Evolutionary conservation across 2,329 filamentous ascomycete genomes (phyloP).

Genomic region (Xylariaceae sp.): DNA sequence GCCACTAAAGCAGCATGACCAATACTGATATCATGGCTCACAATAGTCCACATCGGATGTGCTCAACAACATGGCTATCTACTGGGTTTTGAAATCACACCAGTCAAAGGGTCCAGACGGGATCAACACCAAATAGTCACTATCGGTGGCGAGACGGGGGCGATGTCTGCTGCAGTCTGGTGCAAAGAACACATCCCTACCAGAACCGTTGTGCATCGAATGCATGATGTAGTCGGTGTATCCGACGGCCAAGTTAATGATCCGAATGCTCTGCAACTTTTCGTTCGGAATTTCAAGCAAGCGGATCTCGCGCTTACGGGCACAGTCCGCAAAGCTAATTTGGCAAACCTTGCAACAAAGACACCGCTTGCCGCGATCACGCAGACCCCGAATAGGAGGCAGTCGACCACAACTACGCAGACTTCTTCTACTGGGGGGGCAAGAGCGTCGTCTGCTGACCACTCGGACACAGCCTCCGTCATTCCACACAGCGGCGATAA

Average conservation of each 20-base stretch:
- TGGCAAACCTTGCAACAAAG: conserved; percentile 63
- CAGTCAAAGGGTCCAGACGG: conserved; percentile 82
- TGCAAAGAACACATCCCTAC: conserved; percentile 81
- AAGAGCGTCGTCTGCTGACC: conserved; percentile 21
- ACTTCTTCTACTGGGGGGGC: conserved; percentile 17
- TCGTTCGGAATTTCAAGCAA: conserved; percentile 87
- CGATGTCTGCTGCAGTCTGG: conserved; percentile 83
- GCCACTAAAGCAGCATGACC: background rate
- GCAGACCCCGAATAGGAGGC: conserved; percentile 44
- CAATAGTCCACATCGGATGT: conserved; percentile 79
- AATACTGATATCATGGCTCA: conserved; percentile 27
- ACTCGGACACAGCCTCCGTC: conserved; percentile 20
- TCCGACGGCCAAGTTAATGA: conserved; percentile 19
- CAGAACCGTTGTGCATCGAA: conserved; percentile 70
- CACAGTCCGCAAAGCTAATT: conserved; percentile 86
- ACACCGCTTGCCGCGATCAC: conserved; percentile 36
- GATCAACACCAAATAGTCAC: conserved; percentile 78
- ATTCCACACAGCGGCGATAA: conserved; percentile 42
- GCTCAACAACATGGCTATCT: conserved; percentile 78
- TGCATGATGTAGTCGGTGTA: conserved; percentile 71
- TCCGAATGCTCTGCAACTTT: conserved; percentile 75
- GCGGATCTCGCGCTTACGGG: conserved; percentile 87
- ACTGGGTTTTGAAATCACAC: conserved; percentile 85
- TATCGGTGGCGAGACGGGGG: conserved; percentile 74
- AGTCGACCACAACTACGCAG: conserved; percentile 47